A percentile compares a stretch with the other conserved stretches of the same genome.
phyloP scores from a whole-genome alignment of 129 eudicot genomes.

The Mikania micrantha region DNA sequence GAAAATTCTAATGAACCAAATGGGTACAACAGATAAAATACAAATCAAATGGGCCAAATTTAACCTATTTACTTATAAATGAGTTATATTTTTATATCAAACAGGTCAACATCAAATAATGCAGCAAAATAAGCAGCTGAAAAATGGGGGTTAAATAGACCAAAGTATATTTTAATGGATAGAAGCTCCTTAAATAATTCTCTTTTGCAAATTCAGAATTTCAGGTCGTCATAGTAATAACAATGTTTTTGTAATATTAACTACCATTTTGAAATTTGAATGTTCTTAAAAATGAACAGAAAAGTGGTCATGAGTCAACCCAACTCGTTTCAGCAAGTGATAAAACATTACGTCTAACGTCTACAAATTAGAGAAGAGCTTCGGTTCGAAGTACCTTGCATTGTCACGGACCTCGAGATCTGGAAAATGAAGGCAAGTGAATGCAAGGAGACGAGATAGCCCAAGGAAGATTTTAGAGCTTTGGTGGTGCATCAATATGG shows the following conservation, averaged over 20 bases:
- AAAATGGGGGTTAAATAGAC: not conserved
- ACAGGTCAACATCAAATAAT: not conserved
- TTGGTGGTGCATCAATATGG: slow-evolving; percentile 80
- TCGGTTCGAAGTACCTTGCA: slow-evolving; percentile 58
- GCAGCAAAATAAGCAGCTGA: not conserved
- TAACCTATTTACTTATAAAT: not conserved
- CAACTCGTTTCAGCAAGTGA: not conserved
- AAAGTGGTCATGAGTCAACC: not conserved
- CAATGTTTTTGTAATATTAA: not conserved
- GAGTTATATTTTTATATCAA: not conserved
- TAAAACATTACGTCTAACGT: slow-evolving; percentile 5
- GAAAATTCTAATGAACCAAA: not conserved
- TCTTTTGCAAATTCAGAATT: not conserved
- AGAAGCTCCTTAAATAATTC: not conserved
- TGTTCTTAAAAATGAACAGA: not conserved
- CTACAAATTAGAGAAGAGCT: not conserved
- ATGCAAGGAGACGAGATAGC: slow-evolving; percentile 77
- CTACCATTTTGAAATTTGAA: not conserved
- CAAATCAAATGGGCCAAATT: not conserved
- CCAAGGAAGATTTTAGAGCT: slow-evolving; percentile 71
- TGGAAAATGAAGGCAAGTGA: slow-evolving; percentile 68
- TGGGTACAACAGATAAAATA: not conserved
- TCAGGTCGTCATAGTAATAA: not conserved
- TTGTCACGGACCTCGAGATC: slow-evolving; percentile 93
- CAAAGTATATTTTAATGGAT: not conserved